Base-by-base conservation (phyloP, 2,329 filamentous ascomycete genomes). In the Penicillium vulpinum region DNA sequence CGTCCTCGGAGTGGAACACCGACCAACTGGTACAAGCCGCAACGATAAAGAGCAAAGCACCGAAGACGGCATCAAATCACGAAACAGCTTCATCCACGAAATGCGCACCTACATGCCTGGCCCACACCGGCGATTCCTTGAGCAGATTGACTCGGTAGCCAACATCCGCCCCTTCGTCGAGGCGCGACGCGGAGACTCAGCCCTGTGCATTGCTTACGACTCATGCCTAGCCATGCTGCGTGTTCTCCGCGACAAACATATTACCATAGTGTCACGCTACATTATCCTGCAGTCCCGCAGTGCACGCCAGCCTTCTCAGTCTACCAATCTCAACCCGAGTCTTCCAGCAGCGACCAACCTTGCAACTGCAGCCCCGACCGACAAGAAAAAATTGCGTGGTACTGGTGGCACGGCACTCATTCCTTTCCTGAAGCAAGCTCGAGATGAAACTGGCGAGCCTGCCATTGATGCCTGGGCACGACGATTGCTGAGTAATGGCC, bases 51-150 rank as follows among this genome's bases (percentile, higher is more conserved):
- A 77, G 7, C 15, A 60, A n/a, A 44, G 11, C 1, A 22, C 49
- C 1, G 53, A 66, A 6, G 82, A 83, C 41, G 68, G 70, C 76
- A 1, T 77, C 80, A 35, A 78, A 24, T 82, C 86, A 5, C 81
- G 83, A 39, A 86, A 96, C 77, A 95, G 94, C 69, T 99, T 99
- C 77, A 93, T 99, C 70, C 86, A 90, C 70, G 94, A 99, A 63
- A 99, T 99, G 94, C 89, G 93, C 57, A 85, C 85, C 44, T 99
- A 99, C 77, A 99, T 99, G 94, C 94, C 94, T 0, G 93, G 92
- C 0, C 85, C 89, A 0, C 94, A 99, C 70, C 89, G 92, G 4
- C 87, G 90, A 39, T 99, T 99, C 77, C 82, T 99, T 4, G 84
- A 89, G 62, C 89, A 95, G 61, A 87, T 97, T 13, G 82, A 85